Conservation (phyloP, 805 yeast species). For the Candida maesae region DNA sequence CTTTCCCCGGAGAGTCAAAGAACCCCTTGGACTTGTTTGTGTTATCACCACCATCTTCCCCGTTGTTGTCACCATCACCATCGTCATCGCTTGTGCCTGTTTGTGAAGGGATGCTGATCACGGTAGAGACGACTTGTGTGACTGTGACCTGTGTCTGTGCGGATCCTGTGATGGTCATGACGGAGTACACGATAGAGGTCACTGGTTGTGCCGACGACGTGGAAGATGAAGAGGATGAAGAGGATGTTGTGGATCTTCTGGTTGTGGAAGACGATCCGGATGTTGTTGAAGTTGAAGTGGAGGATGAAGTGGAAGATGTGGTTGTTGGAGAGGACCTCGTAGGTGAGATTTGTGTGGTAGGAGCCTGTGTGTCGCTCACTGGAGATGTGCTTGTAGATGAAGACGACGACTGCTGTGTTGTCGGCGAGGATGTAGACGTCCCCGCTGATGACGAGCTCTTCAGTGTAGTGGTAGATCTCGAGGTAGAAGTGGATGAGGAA, state of each 20-base stretch:
- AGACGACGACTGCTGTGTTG: constrained; percentile 1
- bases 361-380: too few relatives aligned
- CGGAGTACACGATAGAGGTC: constrained; percentile 33
- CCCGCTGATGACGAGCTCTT: constrained; percentile 1
- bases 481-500: constrained; percentile 5
- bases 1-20: constrained; percentile 64
- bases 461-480: constrained; percentile 2
- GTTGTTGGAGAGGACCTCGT: constrained; percentile 1
- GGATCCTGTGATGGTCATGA: constrained; percentile 33
- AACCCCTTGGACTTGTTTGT: constrained; percentile 33
- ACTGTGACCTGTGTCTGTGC: constrained; percentile 26
- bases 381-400: too few relatives aligned
- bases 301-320: constrained; percentile 11
- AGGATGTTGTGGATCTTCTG: constrained; percentile 14
- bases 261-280: constrained; percentile 19
- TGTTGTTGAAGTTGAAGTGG: constrained; percentile 9
- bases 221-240: constrained; percentile 25
- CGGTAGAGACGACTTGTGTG: constrained; percentile 25
- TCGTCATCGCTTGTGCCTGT: constrained; percentile 13
- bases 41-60: too few relatives aligned
- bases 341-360: too few relatives aligned
- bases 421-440: too few relatives aligned
- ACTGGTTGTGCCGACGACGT: constrained; percentile 22
- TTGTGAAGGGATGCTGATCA: constrained; percentile 21
- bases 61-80: too few relatives aligned